Base-by-base conservation (phyloP, 2,329 filamentous ascomycete genomes). In the Colletotrichum endophyticum region DNA sequence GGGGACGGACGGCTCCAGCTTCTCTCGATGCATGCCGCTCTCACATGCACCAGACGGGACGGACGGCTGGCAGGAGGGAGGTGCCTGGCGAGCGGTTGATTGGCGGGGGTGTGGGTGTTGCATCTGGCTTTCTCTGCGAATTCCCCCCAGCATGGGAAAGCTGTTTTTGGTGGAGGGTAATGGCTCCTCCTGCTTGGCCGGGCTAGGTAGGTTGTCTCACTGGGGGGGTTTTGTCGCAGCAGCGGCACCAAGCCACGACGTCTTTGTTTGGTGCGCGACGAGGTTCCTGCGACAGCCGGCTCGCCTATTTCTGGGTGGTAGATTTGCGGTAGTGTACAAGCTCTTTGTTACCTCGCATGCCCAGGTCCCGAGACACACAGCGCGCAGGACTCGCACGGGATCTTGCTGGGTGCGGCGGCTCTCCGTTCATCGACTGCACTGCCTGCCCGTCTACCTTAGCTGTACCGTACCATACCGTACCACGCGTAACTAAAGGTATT, bases 371-470 rank as follows among this genome's bases (percentile, higher is more conserved):
- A 75, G 70, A 73, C 73, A 75, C 32, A 22, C 53, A 72, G 62
- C 62, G 32, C 32, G 36, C 28, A 59, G 22, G 22, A 30, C 39
- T 56, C 73, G 44, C 44, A 74, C 68, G n/a, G 61, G 27, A 75
- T 75, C 62, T 67, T 68, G 56, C 73, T 75, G 73, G 63, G 63
- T 73, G 73, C 73, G 28, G 72, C 68, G 61, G 59, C 72, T 27
- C 39, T 49, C 62, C n/a, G 62, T 32, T 34, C 34, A n/a, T 36
- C 36, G 19, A 61, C 16, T 30, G n/a, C 69, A 66, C 53, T 34
- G 57, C 66, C 53, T 34, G 63, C 44, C 49, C 44, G 34, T 30
- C 49, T 44, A 15, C 30, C 36, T 39, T 39, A 39, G 36, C 39
- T n/a, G 53, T 27, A 28, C 25, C 53, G 25, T 16, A 15, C 25